A percentile compares a stretch with the other conserved stretches of the same genome.
These are phyloP conservation scores for Symbiotaphrina buchneri DNA, from an alignment of 495 filamentous ascomycete species.

Conservation along the genomic window DNA sequence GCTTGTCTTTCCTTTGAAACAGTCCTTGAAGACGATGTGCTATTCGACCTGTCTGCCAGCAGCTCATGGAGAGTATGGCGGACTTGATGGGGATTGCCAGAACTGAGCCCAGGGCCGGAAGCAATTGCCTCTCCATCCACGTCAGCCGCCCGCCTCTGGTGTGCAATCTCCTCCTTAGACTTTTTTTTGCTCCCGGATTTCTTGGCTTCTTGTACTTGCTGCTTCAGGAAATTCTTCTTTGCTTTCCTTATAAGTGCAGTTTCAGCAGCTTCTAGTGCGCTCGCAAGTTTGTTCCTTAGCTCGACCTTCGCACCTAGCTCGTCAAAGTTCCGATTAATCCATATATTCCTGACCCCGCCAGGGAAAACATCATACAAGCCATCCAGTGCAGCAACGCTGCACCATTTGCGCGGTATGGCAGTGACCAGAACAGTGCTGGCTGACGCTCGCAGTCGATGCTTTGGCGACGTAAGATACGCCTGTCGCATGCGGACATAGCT, in stretches of 20 bases:
- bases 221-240: conserved; percentile 51
- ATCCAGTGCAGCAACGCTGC: conserved; percentile 54
- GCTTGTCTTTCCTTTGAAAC: conserved; percentile 10
- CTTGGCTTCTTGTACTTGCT: conserved; percentile 39
- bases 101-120: conserved; percentile 48
- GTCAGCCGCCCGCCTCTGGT: conserved; percentile 11
- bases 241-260: conserved; percentile 61
- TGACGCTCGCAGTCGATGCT: conserved; percentile 85
- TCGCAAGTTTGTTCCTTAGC: conserved; percentile 45
- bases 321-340: conserved; percentile 86
- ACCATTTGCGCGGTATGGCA: conserved; percentile 75
- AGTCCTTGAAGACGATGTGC: conserved; percentile 7
- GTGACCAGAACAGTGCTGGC: conserved; percentile 89
- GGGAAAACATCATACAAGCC: conserved; percentile 93
- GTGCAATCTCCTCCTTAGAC: conserved; percentile 4
- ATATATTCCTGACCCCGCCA: conserved; percentile 86
- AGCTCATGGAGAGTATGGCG: conserved; percentile 45
- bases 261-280: conserved; percentile 57
- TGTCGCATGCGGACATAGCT: conserved; percentile 91
- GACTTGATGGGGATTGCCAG: conserved; percentile 65
- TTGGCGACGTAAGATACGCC: conserved; percentile 83
- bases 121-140: conserved; percentile 35
- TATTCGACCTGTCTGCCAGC: conserved; percentile 5
- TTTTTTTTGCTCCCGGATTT: conserved; percentile 15
- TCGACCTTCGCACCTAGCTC: conserved; percentile 74